Base-by-base conservation (phyloP, 225 moss, liverwort and hornwort genomes). In the Polytrichum formosum region DNA sequence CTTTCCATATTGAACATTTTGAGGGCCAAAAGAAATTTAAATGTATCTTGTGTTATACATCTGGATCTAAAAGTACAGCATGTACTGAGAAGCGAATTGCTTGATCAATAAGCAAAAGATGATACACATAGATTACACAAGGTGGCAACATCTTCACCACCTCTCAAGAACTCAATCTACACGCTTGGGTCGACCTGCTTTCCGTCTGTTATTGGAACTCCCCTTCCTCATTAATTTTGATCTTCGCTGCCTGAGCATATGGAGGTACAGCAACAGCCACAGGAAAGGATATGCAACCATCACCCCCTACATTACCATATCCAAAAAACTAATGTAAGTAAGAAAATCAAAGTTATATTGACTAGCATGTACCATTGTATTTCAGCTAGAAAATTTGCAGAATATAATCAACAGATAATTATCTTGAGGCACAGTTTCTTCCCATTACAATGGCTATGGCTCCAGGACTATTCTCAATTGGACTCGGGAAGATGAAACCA, bases 171-270 rank as follows among this genome's bases (percentile, higher is more conserved):
- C 13, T 73, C 72, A 75, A 9, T 86, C 67, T 10, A 70, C 66
- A 53, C 72, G 76, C 73, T 82, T 86, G 55, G 71, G 26, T 72
- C 69, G 68, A 21, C 54, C 68, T 33, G 2, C 23, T 78, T 79
- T 67, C 6, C 73, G 71, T 56, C 67, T 83, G 61, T 25, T 63
- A 27, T 69, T 30, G 53, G 53, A 77, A 63, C 80, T 69, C 37
- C 73, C 63, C 75, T 66, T 84, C 61, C 56, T 88, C 18, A 63
- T 55, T 71, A 94, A 76, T 67, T 92, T 92, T 31, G 86, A 76
- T 72, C 56, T 67, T 55, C 87, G 85, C 77, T 92, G 92, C 67
- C 82, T 83, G 79, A 90, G 88, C 90, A 93, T 88, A 63, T 91
- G 91, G 26, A 78, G 74, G 66, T 90, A 93, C 0, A 91, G 83